phyloP scores from a whole-genome alignment of 164 flowering plant species.

The Cinnamomum micranthum region DNA sequence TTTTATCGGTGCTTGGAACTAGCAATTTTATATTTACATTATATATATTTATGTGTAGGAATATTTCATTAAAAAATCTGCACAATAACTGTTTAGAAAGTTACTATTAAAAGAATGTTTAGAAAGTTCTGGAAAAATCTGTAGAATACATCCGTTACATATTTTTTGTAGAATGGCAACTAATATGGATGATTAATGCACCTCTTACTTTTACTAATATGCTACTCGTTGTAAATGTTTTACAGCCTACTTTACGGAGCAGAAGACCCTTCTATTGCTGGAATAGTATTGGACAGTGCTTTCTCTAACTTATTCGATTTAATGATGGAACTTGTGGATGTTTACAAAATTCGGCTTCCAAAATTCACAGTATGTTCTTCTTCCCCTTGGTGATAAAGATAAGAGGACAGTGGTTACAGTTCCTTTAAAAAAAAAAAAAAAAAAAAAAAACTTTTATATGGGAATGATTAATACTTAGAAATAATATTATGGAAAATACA shows the following conservation, averaged over 20 bases:
- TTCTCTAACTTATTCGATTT: conserved; percentile 87
- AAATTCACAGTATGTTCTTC: conserved; percentile 66
- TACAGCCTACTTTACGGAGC: conserved; percentile 97
- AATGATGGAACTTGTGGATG: conserved; percentile 97
- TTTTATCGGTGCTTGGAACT: no score
- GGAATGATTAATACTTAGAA: no score
- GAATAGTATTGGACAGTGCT: conserved; percentile 96
- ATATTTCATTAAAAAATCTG: no score
- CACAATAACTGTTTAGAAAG: no score
- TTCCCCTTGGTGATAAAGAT: background rate
- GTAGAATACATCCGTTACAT: background rate
- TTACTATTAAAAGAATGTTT: no score
- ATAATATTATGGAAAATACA: no score
- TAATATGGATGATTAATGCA: background rate
- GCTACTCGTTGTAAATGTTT: background rate
- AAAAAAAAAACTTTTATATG: no score
- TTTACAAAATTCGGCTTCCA: conserved; percentile 89
- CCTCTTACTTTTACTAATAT: background rate
- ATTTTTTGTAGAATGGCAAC: background rate
- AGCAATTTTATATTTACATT: no score
- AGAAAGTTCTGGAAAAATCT: no score
- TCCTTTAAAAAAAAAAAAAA: no score
- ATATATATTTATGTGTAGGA: no score
- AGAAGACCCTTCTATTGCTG: conserved; percentile 94
- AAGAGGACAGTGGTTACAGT: no score